phyloP scores from a whole-genome alignment of 2,329 filamentous ascomycete species.

The Phialophora chinensis region DNA sequence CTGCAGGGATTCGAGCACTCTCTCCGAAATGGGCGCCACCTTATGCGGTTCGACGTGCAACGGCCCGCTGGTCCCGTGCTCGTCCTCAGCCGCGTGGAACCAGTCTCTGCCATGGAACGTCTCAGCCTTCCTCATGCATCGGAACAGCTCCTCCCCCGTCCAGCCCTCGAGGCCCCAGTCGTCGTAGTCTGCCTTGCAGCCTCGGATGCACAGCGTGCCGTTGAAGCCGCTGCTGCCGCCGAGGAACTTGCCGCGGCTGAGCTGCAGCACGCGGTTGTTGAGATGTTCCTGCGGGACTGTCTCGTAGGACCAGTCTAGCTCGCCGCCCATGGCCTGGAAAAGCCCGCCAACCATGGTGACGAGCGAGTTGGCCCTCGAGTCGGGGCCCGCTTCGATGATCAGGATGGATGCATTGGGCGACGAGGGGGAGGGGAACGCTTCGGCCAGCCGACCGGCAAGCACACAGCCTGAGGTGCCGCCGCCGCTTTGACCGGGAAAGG shows the following conservation, averaged over 20 bases:
- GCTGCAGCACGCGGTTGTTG: constrained; percentile 46
- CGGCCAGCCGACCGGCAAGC: constrained; percentile 54
- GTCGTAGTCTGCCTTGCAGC: constrained; percentile 55
- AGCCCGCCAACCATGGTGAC: constrained; percentile 59
- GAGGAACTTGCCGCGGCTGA: constrained; percentile 52
- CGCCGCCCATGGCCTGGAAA: constrained; percentile 50
- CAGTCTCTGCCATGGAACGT: constrained; percentile 64
- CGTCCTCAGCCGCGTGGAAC: constrained; percentile 56
- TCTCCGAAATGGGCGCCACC: constrained; percentile 62
- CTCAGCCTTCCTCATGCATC: constrained; percentile 63
- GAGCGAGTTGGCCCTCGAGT: constrained; percentile 52
- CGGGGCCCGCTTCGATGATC: constrained; percentile 55
- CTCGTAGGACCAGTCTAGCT: constrained; percentile 54
- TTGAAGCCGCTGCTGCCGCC: constrained; percentile 53
- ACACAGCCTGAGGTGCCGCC: constrained; percentile 57
- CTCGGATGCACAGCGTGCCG: constrained; percentile 52
- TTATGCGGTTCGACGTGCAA: constrained; percentile 64
- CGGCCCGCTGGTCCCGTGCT: constrained; percentile 59
- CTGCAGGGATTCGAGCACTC: constrained; percentile 60
- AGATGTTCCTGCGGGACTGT: constrained; percentile 48
- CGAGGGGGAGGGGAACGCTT: constrained; percentile 43
- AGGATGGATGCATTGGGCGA: constrained; percentile 47
- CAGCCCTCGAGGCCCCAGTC: constrained; percentile 60
- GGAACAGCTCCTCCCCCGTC: constrained; percentile 64
- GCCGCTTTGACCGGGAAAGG: not conserved